These are phyloP conservation scores for Mycocentrospora acerina DNA, from an alignment of 2,329 filamentous ascomycete species.

Conservation along the genomic window DNA sequence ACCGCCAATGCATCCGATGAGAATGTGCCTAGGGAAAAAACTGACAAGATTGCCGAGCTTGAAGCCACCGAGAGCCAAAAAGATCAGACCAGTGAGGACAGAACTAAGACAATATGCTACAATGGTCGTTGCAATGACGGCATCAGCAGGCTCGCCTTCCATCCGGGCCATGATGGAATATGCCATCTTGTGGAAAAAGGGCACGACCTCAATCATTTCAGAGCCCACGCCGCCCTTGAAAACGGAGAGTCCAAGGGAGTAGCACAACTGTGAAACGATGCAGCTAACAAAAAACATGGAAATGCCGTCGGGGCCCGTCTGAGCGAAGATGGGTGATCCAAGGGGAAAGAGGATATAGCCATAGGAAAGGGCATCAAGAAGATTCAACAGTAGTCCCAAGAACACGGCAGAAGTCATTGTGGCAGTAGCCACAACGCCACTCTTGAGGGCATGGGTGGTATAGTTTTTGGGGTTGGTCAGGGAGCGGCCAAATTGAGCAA, in stretches of 20 bases:
- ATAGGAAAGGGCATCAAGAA: conserved; percentile 92
- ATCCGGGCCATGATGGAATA: conserved; percentile 78
- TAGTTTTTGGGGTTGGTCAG: conserved; percentile 68
- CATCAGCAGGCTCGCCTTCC: conserved; percentile 76
- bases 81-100: conserved; percentile 85
- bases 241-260: conserved; percentile 78
- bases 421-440: conserved; percentile 64
- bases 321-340: conserved; percentile 79
- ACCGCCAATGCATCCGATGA: conserved; percentile 95
- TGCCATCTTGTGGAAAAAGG: conserved; percentile 99
- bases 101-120: conserved; percentile 88
- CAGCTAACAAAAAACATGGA: conserved; percentile 99
- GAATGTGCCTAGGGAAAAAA: conserved; percentile 93
- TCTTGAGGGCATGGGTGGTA: conserved; percentile 67
- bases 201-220: conserved; percentile 97
- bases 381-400: conserved; percentile 84
- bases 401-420: conserved; percentile 81
- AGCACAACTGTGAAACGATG: conserved; percentile 88
- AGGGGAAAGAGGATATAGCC: conserved; percentile 88
- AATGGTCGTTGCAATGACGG: conserved; percentile 92
- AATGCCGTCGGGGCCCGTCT: conserved; percentile 88
- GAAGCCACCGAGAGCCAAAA: conserved; percentile 86
- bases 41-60: conserved; percentile 89
- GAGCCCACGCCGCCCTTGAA: conserved; percentile 92
- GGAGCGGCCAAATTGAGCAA: conserved; percentile 26